Conservation (phyloP, 495 filamentous ascomycete species). For the Neurospora tetrasperma region DNA sequence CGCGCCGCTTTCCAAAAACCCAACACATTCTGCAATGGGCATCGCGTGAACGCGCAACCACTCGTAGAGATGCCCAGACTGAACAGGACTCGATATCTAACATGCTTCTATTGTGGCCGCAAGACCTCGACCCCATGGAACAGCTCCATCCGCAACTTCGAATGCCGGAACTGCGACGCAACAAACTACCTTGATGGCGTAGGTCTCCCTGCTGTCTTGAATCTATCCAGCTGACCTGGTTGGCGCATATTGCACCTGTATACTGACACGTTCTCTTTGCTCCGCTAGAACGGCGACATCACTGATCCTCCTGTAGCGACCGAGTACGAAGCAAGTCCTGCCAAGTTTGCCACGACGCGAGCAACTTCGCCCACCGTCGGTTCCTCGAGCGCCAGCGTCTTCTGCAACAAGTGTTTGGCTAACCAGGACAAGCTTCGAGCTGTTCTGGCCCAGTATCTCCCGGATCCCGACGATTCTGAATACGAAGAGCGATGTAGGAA, state of each 20-base stretch:
- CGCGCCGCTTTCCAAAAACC: neutral
- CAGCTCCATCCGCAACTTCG: conserved; percentile 47
- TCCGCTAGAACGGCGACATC: conserved; percentile 62
- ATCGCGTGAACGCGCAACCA: conserved; percentile 8
- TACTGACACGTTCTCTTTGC: neutral
- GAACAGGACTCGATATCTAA: conserved; percentile 30
- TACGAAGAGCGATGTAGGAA: conserved; percentile 39
- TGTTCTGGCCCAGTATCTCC: conserved; percentile 57
- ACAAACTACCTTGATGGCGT: conserved; percentile 72
- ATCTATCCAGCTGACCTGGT: neutral
- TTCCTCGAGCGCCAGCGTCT: conserved; percentile 36
- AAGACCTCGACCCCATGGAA: conserved; percentile 45
- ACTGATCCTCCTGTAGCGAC: conserved; percentile 68
- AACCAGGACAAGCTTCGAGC: conserved; percentile 71
- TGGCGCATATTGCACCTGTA: neutral
- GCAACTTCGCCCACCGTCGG: conserved; percentile 13
- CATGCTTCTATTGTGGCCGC: conserved; percentile 69
- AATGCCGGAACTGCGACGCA: conserved; percentile 65
- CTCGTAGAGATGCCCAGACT: conserved; percentile 19
- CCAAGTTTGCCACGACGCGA: conserved; percentile 31
- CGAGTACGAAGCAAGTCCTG: conserved; percentile 20
- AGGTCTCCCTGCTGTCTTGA: conserved; percentile 6
- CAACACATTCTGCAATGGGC: neutral
- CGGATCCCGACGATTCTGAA: conserved; percentile 55
- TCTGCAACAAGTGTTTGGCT: conserved; percentile 68